Conservation (phyloP, 768 basidiomycete species). For the Leccinum ochraceum region DNA sequence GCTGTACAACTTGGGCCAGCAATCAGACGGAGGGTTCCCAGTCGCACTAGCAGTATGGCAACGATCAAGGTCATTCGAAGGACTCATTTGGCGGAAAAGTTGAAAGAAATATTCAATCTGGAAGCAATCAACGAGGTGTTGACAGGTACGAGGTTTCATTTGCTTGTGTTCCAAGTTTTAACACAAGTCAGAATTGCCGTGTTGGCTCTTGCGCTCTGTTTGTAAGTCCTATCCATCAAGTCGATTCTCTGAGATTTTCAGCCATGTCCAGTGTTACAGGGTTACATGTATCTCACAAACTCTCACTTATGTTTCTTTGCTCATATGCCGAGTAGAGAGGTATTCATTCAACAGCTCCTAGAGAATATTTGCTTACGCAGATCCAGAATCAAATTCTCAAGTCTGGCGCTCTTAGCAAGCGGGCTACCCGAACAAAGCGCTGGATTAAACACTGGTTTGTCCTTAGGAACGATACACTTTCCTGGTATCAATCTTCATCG, state of each 20-base stretch:
- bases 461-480: conserved; percentile 92
- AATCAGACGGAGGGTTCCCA: conserved; percentile 27
- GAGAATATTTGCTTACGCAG: conserved; percentile 14
- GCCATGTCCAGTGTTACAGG: conserved; percentile 74
- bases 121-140: conserved; percentile 81
- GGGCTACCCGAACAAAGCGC: conserved; percentile 83
- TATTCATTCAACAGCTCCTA: conserved; percentile 32
- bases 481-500: conserved; percentile 95
- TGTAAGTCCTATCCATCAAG: conserved; percentile 51
- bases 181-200: conserved; percentile 73
- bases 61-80: conserved; percentile 72
- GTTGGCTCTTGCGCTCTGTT: conserved; percentile 89
- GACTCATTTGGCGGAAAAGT: conserved; percentile 78
- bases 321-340: conserved; percentile 89
- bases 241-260: conserved; percentile 1
- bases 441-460: conserved; percentile 98
- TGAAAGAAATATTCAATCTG: conserved; percentile 86
- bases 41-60: conserved; percentile 64
- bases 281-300: conserved; percentile 96
- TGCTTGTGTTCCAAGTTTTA: conserved; percentile 3
- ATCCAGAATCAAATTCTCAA: conserved; percentile 87
- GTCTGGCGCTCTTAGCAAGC: conserved; percentile 88
- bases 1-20: conserved; percentile 20
- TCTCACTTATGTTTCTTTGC: conserved; percentile 96
- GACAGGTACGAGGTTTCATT: conserved; percentile 53